Base-by-base conservation (phyloP, 352 stramenopile species). In the Sclerospora graminicola region DNA sequence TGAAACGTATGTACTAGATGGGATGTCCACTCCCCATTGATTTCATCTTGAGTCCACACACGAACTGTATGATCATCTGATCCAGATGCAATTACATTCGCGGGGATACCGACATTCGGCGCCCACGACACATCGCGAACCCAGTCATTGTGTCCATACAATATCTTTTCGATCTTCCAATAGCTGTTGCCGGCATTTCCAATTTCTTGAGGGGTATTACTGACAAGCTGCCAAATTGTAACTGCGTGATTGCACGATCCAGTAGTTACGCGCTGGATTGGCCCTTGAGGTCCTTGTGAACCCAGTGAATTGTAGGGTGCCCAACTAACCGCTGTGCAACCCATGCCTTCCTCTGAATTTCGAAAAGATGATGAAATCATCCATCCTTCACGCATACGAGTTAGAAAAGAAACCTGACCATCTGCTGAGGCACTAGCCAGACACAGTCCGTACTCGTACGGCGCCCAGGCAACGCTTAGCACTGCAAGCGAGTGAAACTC, bases 241-340 rank as follows among this genome's bases (percentile, higher is more conserved):
- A 86, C 58, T 11, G 63, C 42, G 13, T 72, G 60, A 51, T 86
- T 86, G 34, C 48, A 74, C 9, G 78, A 87, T 23, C 69, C 81
- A 21, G 75, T 86, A 18, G 85, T 70, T 36, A 92, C 69, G 27
- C 81, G 78, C 42, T 89, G 75, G 24, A 89, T 57, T 0, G 71
- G 70, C 2, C 78, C 78, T 40, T 74, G 60, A 0, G 65, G 11
- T 6, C 73, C 72, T 27, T 92, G 81, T 1, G 73, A 82, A 3
- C 81, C 78, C n/a, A 89, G 55, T 26, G 81, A 87, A 43, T 89
- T 92, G 72, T 89, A 92, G 11, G 81, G 81, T 16, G 81, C 81
- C 81, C 81, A 92, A 34, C 77, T 89, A 61, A 92, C 75, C 2
- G 72, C 63, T 30, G 72, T 83, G 52, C 78, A 87, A n/a, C 63